These are phyloP conservation scores for Venturia oleaginea DNA, from an alignment of 2,329 filamentous ascomycete species.

Conservation along the genomic window DNA sequence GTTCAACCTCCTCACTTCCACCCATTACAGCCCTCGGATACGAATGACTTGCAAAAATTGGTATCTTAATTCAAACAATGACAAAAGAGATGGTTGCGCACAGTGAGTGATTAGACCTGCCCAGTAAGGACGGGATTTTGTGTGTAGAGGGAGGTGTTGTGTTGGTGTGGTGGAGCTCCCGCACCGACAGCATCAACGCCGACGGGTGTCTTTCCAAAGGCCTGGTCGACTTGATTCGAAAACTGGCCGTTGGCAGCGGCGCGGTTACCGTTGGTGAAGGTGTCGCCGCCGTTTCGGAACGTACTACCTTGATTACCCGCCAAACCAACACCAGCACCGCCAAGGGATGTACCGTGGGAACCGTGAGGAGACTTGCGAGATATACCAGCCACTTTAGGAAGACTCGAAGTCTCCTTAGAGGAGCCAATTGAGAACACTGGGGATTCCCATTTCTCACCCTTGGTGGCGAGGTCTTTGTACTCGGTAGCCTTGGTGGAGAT, in stretches of 20 bases:
- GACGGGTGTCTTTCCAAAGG: slow-evolving; percentile 2
- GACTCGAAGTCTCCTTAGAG: slow-evolving; percentile 60
- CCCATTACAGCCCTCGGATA: slow-evolving; percentile 4
- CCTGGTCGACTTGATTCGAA: slow-evolving; percentile 11
- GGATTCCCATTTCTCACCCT: slow-evolving; percentile 91
- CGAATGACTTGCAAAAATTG: neutral
- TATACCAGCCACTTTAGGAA: slow-evolving; percentile 44
- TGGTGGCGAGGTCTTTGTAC: slow-evolving; percentile 76
- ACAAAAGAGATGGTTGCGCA: neutral
- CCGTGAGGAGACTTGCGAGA: slow-evolving; percentile 8
- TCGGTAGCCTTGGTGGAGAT: slow-evolving; percentile 91
- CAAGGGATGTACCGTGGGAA: slow-evolving; percentile 1
- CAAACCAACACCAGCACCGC: neutral
- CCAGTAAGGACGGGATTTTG: slow-evolving; percentile 37
- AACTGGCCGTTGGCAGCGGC: neutral
- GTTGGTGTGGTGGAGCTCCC: slow-evolving; percentile 17
- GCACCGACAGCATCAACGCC: neutral
- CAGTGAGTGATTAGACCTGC: slow-evolving; percentile 20
- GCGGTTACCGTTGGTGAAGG: neutral
- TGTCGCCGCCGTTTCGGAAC: neutral
- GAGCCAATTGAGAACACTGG: slow-evolving; percentile 83
- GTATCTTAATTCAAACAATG: neutral
- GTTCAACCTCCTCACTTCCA: neutral
- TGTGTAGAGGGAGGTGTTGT: slow-evolving; percentile 33
- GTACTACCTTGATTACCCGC: neutral